Conservation (phyloP, 805 yeast species). For the Candida vaughaniae region DNA sequence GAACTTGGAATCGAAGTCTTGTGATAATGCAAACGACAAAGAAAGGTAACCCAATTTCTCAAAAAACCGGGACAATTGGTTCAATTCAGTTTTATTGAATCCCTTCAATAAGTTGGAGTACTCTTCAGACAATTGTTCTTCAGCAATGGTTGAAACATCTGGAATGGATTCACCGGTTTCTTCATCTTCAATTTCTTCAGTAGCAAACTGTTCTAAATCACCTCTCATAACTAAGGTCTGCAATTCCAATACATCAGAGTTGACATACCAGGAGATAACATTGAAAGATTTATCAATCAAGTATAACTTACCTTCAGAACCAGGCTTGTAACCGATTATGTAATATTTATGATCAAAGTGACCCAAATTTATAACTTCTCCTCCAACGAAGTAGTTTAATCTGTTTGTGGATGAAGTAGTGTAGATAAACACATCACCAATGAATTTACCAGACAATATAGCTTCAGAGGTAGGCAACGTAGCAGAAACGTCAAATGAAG, state of each 20-base stretch:
- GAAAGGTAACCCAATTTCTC: slow-evolving; percentile 89
- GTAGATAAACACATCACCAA: slow-evolving; percentile 94
- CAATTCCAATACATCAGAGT: slow-evolving; percentile 86
- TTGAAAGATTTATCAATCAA: slow-evolving; percentile 89
- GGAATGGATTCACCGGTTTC: slow-evolving; percentile 40
- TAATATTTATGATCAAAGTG: slow-evolving; percentile 89
- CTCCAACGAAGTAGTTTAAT: slow-evolving; percentile 92
- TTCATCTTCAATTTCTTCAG: slow-evolving; percentile 28
- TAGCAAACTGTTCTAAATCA: slow-evolving; percentile 68
- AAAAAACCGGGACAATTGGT: slow-evolving; percentile 85
- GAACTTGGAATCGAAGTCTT: slow-evolving; percentile 87
- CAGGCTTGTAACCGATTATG: slow-evolving; percentile 81
- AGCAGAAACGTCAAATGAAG: slow-evolving; percentile 77
- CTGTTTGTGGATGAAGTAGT: slow-evolving; percentile 80
- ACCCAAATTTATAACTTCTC: slow-evolving; percentile 84
- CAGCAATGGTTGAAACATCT: slow-evolving; percentile 38
- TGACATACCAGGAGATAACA: slow-evolving; percentile 75
- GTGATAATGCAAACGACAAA: slow-evolving; percentile 79
- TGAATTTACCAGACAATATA: slow-evolving; percentile 89
- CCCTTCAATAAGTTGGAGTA: slow-evolving; percentile 51
- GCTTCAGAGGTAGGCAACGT: slow-evolving; percentile 71
- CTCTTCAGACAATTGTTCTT: slow-evolving; percentile 57
- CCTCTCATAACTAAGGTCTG: slow-evolving; percentile 96
- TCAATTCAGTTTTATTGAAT: slow-evolving; percentile 62
- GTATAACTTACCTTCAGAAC: slow-evolving; percentile 82